Conservation (phyloP, 371 early-diverging fungal genomes). For the Mucor plumbeus region DNA sequence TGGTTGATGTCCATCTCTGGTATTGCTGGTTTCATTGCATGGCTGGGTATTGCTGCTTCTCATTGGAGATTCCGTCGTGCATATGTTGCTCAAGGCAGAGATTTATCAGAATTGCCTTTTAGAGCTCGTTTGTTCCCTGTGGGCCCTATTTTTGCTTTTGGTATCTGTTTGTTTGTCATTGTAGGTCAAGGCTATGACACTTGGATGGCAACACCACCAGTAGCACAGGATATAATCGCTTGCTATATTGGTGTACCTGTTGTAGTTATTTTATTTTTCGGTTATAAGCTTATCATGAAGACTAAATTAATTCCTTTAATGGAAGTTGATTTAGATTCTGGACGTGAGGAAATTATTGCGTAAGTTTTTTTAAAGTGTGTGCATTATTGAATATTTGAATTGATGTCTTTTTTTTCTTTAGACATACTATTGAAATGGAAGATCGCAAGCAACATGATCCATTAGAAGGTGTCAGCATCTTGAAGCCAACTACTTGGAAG, state of each 20-base stretch:
- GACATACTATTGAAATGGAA: constrained; percentile 19
- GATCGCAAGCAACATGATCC: constrained; percentile 41
- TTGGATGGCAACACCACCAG: constrained; percentile 37
- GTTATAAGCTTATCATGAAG: constrained; percentile 60
- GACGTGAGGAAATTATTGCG: constrained; percentile 43
- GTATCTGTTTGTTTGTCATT: constrained; percentile 60
- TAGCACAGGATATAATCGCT: constrained; percentile 35
- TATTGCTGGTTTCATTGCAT: constrained; percentile 79
- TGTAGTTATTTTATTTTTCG: constrained; percentile 42
- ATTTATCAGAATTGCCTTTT: constrained; percentile 74
- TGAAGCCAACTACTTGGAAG: constrained; percentile 49
- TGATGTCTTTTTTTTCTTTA: background rate
- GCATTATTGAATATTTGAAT: background rate
- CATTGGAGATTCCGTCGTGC: constrained; percentile 87
- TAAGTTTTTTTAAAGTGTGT: constrained; percentile 6
- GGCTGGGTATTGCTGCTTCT: constrained; percentile 76
- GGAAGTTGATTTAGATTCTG: constrained; percentile 66
- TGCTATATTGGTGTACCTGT: constrained; percentile 49
- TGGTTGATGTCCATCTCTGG: constrained; percentile 71
- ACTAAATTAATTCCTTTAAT: constrained; percentile 60
- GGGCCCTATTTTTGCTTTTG: constrained; percentile 70
- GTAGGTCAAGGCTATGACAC: constrained; percentile 68
- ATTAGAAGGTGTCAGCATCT: constrained; percentile 46
- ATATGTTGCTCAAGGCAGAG: constrained; percentile 71
- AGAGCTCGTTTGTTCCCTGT: constrained; percentile 70